These are phyloP conservation scores for Zangia roseola DNA, from an alignment of 768 basidiomycete species.

Conservation along the genomic window DNA sequence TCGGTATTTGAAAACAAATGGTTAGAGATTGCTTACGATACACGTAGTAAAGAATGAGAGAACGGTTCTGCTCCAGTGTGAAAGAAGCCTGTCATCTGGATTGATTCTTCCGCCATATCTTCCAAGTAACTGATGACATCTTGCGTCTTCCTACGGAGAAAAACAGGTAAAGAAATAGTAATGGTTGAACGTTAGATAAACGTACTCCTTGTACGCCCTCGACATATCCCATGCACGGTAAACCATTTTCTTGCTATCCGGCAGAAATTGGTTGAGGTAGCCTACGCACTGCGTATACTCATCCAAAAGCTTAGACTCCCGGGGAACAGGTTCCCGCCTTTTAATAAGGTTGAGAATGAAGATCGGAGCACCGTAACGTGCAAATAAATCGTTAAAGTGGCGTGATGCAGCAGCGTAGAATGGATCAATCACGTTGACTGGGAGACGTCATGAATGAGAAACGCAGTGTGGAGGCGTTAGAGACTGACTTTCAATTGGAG, in stretches of 20 bases:
- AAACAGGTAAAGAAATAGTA: not conserved
- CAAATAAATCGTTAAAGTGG: constrained; percentile 90
- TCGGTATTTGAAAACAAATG: not conserved
- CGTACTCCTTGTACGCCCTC: constrained; percentile 90
- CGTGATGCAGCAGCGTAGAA: constrained; percentile 91
- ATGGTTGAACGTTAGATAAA: not conserved
- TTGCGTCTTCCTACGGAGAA: constrained; percentile 71
- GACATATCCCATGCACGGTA: constrained; percentile 98
- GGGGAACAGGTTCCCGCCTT: constrained; percentile 68
- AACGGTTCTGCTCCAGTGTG: constrained; percentile 89
- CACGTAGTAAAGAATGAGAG: constrained; percentile 58
- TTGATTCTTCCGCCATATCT: constrained; percentile 91
- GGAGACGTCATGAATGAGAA: constrained; percentile 2
- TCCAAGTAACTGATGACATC: constrained; percentile 95
- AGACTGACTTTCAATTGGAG: constrained; percentile 89
- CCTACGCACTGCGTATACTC: constrained; percentile 91
- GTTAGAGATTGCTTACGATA: constrained; percentile 28
- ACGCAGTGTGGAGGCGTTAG: not conserved
- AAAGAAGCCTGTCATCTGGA: constrained; percentile 91
- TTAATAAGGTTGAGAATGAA: constrained; percentile 96
- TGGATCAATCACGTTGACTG: constrained; percentile 92
- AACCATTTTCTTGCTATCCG: constrained; percentile 78
- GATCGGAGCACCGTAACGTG: constrained; percentile 85
- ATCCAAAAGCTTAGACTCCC: constrained; percentile 86
- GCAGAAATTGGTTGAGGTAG: constrained; percentile 95